Base-by-base conservation (phyloP, 2,329 filamentous ascomycete genomes). In the Cryphonectria radicalis region DNA sequence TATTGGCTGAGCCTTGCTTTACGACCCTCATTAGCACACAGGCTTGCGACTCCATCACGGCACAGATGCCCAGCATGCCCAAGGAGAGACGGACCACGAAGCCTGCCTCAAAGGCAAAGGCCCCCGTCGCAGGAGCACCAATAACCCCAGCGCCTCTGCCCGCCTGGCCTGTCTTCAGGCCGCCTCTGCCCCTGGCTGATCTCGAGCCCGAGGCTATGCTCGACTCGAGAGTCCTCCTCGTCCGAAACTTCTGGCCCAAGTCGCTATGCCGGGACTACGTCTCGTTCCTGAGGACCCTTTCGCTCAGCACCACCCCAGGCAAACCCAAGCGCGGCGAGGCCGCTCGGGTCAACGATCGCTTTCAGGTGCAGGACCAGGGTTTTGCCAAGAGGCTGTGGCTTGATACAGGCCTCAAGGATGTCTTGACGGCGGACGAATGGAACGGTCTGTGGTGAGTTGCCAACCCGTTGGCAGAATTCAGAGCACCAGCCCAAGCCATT, bases 311-410 rank as follows among this genome's bases (percentile, higher is more conserved):
- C 0, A 97, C 93, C 0, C 93, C 93, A 0, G 90, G 89, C 0
- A 90, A 89, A 73, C 93, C 93, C 1, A 95, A 93, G 79, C 90
- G 89, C 73, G 93, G 93, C 64, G 91, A 96, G 69, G 94, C 94
- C 1, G 87, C 93, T 10, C 87, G 95, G 50, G 92, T 97, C 63
- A 98, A 98, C 79, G 95, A 98, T 79, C 90, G 95, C 14, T 97
- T 92, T 76, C 93, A 97, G 81, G 84, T 97, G 28, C 84, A 94
- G 40, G 95, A 98, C 81, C 81, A 88, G 40, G 80, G 74, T 0
- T 97, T 98, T 80, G 93, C 95, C 0, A 85, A 89, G 76, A 84
- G 87, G 69, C 81, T 98, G 19, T 98, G 95, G 94, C 85, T 86
- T 62, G 86, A 89, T 73, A 97, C 94, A 1, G 92, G 91, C 0